Conservation (phyloP, 2,329 filamentous ascomycete genomes). For the Thielaviopsis musarum region DNA sequence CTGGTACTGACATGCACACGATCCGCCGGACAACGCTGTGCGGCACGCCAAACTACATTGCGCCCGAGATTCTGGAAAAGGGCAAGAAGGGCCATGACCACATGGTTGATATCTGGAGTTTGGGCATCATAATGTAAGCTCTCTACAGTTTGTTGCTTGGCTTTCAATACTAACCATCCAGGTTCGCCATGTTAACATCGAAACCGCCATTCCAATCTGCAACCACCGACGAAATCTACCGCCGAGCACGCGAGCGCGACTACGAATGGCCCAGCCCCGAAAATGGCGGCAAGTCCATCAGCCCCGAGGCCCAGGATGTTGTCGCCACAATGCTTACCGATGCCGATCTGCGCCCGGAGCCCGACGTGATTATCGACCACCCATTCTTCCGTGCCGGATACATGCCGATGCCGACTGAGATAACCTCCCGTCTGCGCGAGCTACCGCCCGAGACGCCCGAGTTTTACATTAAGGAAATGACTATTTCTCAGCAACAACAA, state of each 20-base stretch:
- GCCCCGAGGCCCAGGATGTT: constrained; percentile 58
- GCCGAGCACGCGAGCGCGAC: constrained; percentile 49
- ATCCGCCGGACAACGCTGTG: constrained; percentile 82
- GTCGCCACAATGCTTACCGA: constrained; percentile 62
- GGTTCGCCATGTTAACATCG: constrained; percentile 90
- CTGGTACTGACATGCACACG: constrained; percentile 74
- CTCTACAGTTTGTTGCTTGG: not conserved
- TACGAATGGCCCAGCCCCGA: constrained; percentile 63
- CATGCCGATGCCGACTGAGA: constrained; percentile 46
- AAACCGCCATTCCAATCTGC: constrained; percentile 92
- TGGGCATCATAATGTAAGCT: constrained; percentile 84
- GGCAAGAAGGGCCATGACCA: constrained; percentile 90
- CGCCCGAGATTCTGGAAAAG: constrained; percentile 88
- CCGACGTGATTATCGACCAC: constrained; percentile 64
- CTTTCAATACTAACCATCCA: constrained; percentile 19
- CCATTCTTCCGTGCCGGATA: constrained; percentile 64
- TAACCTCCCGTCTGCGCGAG: constrained; percentile 40
- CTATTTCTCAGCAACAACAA: constrained; percentile 26
- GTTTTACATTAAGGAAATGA: constrained; percentile 36
- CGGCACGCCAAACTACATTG: constrained; percentile 96
- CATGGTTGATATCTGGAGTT: constrained; percentile 95
- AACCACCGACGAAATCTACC: constrained; percentile 74
- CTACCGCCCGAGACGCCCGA: constrained; percentile 36
- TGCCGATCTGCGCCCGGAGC: constrained; percentile 56
- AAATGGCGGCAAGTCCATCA: constrained; percentile 47